phyloP scores from a whole-genome alignment of 2,329 filamentous ascomycete genomes.

The Scolecobasidium constrictum region DNA sequence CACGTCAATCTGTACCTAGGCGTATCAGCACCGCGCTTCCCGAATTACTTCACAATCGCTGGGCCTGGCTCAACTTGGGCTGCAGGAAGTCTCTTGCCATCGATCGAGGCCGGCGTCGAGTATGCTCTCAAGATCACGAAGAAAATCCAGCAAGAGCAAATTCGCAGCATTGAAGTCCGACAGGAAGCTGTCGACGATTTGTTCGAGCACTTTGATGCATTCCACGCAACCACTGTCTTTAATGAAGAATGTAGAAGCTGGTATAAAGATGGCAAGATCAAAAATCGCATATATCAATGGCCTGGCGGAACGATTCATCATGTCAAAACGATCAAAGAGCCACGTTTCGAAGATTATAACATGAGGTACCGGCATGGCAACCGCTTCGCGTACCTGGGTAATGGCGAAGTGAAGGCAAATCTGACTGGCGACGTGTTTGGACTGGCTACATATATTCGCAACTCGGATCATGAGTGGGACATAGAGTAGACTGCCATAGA shows the following conservation, averaged over 20 bases:
- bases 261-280: conserved; percentile 25
- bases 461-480: neutral
- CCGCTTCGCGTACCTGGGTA: neutral
- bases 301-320: conserved; percentile 13
- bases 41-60: conserved; percentile 9
- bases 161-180: conserved; percentile 24
- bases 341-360: neutral
- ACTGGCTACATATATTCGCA: neutral
- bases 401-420: neutral
- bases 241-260: conserved; percentile 23
- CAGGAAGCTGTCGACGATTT: conserved; percentile 25
- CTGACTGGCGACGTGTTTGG: neutral
- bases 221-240: conserved; percentile 25
- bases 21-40: conserved; percentile 9
- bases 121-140: conserved; percentile 29
- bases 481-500: too few species aligned
- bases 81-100: neutral
- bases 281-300: conserved; percentile 25
- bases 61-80: conserved; percentile 1
- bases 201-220: conserved; percentile 22
- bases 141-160: conserved; percentile 27
- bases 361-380: neutral
- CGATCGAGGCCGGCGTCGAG: conserved; percentile 12
- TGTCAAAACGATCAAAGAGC: neutral
- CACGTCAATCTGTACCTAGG: conserved; percentile 9